phyloP scores from a whole-genome alignment of 768 basidiomycete genomes.

The Coprinopsis strossmayeri region DNA sequence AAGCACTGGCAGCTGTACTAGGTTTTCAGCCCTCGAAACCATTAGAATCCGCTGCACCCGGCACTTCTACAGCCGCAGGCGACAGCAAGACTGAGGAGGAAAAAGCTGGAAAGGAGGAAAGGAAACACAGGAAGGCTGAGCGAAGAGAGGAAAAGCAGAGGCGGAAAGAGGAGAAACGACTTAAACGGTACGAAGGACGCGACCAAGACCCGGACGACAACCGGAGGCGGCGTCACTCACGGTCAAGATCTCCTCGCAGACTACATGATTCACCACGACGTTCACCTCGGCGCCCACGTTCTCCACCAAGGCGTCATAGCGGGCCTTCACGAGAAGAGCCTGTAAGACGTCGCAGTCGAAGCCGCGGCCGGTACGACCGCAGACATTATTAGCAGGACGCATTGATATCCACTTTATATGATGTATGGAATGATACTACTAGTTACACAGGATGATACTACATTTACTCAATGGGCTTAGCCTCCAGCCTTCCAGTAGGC shows the following conservation, averaged over 20 bases:
- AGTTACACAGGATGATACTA: constrained; percentile 38
- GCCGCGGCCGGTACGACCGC: not conserved
- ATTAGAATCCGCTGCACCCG: not conserved
- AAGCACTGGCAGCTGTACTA: constrained; percentile 80
- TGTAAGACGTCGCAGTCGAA: not conserved
- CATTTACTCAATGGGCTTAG: constrained; percentile 23
- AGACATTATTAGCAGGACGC: too few species aligned
- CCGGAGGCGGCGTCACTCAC: constrained; percentile 13
- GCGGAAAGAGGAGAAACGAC: constrained; percentile 54
- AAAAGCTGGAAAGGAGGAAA: constrained; percentile 16
- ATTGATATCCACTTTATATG: not conserved
- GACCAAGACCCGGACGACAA: constrained; percentile 11
- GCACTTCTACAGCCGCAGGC: not conserved
- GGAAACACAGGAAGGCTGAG: constrained; percentile 16
- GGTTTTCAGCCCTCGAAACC: constrained; percentile 25
- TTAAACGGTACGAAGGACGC: constrained; percentile 35
- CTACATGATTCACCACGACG: not conserved
- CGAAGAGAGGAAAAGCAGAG: constrained; percentile 40
- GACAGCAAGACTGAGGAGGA: not conserved
- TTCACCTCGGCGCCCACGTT: not conserved
- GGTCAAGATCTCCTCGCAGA: constrained; percentile 21
- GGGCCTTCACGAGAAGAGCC: not conserved
- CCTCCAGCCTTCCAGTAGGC: constrained; percentile 84
- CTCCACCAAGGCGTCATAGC: not conserved
- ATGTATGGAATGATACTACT: not conserved